Conservation (phyloP, 306 rosid species). For the Lathyrus oleraceus region DNA sequence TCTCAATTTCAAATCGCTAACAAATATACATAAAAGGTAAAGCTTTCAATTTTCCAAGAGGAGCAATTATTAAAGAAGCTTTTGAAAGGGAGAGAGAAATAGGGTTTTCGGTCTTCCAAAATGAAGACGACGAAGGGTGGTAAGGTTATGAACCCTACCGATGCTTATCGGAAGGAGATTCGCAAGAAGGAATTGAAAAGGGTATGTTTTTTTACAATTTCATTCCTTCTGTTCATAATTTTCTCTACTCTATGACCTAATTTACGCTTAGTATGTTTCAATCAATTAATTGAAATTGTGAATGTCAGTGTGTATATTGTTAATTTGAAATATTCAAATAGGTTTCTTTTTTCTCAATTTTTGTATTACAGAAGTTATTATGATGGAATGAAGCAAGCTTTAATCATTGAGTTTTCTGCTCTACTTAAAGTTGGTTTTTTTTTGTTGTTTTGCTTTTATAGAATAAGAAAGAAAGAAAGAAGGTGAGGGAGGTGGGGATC, state of each 20-base stretch:
- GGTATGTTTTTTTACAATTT: conserved; percentile 42
- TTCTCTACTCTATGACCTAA: conserved; percentile 12
- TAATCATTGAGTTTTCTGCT: background rate
- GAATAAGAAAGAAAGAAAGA: conserved; percentile 96
- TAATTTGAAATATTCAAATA: background rate
- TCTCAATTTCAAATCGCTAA: conserved; percentile 19
- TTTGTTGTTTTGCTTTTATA: conserved; percentile 37
- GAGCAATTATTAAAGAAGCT: background rate
- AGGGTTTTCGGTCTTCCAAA: conserved; percentile 29
- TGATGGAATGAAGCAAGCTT: conserved; percentile 1
- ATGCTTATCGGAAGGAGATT: conserved; percentile 93
- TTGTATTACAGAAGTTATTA: background rate
- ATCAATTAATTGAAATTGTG: conserved; percentile 5
- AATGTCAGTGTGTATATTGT: background rate
- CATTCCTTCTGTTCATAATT: background rate
- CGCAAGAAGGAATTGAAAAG: conserved; percentile 94
- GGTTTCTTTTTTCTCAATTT: background rate
- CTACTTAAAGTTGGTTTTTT: background rate
- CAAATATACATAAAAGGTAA: background rate
- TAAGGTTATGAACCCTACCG: conserved; percentile 97
- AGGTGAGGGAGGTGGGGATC: conserved; percentile 99
- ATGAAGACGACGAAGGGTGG: conserved; percentile 99
- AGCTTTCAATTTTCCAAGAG: conserved; percentile 25
- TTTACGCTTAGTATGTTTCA: background rate
- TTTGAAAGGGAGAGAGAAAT: conserved; percentile 21